A percentile compares a stretch with the other conserved stretches of the same genome.
phyloP scores from a whole-genome alignment of 2,329 filamentous ascomycete species.

The Claviceps maximensis region DNA sequence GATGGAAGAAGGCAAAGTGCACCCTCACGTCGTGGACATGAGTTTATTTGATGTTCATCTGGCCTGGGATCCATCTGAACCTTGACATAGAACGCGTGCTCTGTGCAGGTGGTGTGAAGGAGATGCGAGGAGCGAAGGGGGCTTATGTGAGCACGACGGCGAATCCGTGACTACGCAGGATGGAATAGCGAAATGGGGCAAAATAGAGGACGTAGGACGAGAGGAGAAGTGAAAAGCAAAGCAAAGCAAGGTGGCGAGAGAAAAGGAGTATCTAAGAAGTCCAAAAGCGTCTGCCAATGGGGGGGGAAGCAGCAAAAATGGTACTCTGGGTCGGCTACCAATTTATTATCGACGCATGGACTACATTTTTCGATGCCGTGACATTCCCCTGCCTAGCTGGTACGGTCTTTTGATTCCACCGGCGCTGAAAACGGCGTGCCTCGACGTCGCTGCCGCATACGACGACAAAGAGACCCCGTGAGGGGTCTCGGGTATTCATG shows the following conservation, averaged over 20 bases:
- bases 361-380: conserved; percentile 9
- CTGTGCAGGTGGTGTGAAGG: neutral
- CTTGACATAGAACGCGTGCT: neutral
- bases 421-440: conserved; percentile 27
- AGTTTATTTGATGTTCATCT: neutral
- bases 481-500: conserved; percentile 10
- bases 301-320: conserved; percentile 4
- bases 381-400: conserved; percentile 6
- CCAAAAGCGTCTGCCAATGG: neutral
- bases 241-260: neutral
- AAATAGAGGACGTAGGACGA: neutral
- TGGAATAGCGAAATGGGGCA: neutral
- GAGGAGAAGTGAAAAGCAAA: neutral
- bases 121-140: no score
- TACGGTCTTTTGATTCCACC: conserved; percentile 25
- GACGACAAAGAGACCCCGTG: conserved; percentile 19
- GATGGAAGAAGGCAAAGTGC: neutral
- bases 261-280: no score
- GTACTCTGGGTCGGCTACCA: conserved; percentile 16
- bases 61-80: neutral
- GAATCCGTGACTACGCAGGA: neutral
- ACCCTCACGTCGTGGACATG: neutral
- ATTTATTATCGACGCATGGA: conserved; percentile 20
- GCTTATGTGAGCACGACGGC: neutral
- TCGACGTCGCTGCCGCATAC: conserved; percentile 18